Evolutionary conservation across 2,329 filamentous ascomycete species (phyloP).

Genomic region (Graphilbum ipis-grandicollis): DNA sequence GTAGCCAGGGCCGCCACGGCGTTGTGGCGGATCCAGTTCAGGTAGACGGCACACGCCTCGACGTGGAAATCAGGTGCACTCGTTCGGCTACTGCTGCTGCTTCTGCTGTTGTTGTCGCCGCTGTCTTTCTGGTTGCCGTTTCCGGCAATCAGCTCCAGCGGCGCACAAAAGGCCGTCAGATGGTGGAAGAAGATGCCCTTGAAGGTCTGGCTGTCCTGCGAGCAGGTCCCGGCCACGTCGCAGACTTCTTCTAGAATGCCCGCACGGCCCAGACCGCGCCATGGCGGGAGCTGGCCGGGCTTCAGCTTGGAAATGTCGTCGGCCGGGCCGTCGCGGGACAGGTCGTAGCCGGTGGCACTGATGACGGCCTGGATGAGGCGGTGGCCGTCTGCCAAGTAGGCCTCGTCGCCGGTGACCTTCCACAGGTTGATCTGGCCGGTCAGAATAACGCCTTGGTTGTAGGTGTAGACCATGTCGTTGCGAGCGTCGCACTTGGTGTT

Average conservation of each 20-base stretch:
- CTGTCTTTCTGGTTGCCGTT: background rate
- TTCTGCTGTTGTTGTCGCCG: background rate
- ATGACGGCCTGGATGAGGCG: constrained; percentile 58
- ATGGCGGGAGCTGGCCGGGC: constrained; percentile 28
- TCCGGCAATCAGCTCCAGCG: constrained; percentile 27
- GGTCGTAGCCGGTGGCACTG: constrained; percentile 57
- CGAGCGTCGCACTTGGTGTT: constrained; percentile 62
- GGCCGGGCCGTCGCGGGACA: constrained; percentile 22
- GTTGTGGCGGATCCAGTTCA: constrained; percentile 65
- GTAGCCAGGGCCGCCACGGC: constrained; percentile 56
- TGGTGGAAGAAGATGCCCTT: constrained; percentile 95
- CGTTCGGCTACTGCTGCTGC: background rate
- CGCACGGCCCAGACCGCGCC: constrained; percentile 59
- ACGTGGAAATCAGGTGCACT: background rate
- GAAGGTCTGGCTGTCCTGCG: constrained; percentile 75
- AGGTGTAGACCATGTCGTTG: constrained; percentile 84
- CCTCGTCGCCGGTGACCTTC: constrained; percentile 53
- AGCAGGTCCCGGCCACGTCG: constrained; percentile 57
- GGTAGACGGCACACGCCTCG: constrained; percentile 46
- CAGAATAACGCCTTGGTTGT: constrained; percentile 85
- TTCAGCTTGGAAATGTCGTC: constrained; percentile 20
- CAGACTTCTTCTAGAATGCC: constrained; percentile 77
- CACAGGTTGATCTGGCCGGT: constrained; percentile 69
- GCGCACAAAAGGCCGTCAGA: constrained; percentile 58
- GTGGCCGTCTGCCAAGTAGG: constrained; percentile 66